A percentile compares a stretch with the other conserved stretches of the same genome.
phyloP scores from a whole-genome alignment of 805 yeast genomes.

The Nadsonia fulvescens region DNA sequence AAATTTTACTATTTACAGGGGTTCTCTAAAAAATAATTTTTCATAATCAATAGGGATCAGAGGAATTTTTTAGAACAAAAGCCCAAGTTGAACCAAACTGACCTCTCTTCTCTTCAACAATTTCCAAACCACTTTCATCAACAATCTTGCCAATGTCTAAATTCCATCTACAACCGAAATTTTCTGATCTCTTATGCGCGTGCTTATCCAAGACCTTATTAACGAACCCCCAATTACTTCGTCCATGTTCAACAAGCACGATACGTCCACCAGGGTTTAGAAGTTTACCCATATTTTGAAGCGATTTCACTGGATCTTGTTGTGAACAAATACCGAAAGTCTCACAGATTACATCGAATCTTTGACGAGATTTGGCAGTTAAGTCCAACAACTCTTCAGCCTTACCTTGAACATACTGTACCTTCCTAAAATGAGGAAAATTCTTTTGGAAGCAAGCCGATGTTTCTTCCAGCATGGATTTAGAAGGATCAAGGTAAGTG shows the following conservation, averaged over 20 bases:
- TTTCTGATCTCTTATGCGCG: conserved; percentile 64
- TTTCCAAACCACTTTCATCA: conserved; percentile 66
- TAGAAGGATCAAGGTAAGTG: conserved; percentile 73
- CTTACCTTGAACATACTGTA: conserved; percentile 75
- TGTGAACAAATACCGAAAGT: conserved; percentile 95
- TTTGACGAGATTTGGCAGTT: conserved; percentile 25
- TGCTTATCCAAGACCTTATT: conserved; percentile 67
- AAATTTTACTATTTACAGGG: too few species aligned
- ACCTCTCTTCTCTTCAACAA: conserved; percentile 60
- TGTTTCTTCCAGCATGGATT: conserved; percentile 70
- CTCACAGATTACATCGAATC: conserved; percentile 83
- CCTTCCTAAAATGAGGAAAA: conserved; percentile 52
- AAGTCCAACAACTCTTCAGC: conserved; percentile 64
- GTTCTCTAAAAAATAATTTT: too few species aligned
- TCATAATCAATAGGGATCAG: too few species aligned
- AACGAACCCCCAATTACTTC: conserved; percentile 62
- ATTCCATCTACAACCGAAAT: conserved; percentile 98
- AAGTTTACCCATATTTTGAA: conserved; percentile 51
- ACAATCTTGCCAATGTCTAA: conserved; percentile 79
- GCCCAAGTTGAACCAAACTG: conserved; percentile 77
- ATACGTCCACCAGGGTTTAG: conserved; percentile 84
- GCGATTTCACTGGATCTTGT: conserved; percentile 73
- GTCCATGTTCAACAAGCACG: conserved; percentile 79
- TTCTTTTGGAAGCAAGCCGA: conserved; percentile 49
- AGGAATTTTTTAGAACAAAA: conserved; percentile 13